These are phyloP conservation scores for Cladosporium phlei DNA, from an alignment of 2,329 filamentous ascomycete genomes.

Conservation along the genomic window DNA sequence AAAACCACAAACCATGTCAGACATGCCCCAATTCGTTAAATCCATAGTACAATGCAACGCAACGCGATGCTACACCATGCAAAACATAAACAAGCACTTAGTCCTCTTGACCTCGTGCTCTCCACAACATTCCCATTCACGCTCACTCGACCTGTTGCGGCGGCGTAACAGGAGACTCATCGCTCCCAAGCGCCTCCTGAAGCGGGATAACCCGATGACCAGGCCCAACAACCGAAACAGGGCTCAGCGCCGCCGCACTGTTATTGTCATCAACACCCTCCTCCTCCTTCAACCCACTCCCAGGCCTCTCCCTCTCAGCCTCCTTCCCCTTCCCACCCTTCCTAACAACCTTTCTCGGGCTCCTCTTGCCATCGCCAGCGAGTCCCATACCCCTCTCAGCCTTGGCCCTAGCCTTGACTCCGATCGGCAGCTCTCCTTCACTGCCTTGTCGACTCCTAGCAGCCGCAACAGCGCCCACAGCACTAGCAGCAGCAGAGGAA, in stretches of 20 bases:
- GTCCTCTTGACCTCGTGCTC: no score
- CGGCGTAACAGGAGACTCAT: no score
- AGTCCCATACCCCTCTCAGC: constrained; percentile 8
- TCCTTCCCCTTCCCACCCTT: constrained; percentile 21
- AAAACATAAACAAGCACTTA: no score
- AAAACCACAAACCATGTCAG: no score
- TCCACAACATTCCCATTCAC: no score
- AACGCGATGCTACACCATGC: no score
- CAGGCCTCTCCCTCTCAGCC: constrained; percentile 14
- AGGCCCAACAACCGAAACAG: constrained; percentile 10
- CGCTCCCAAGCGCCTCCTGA: no score
- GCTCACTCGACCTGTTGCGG: no score
- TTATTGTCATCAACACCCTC: constrained; percentile 8
- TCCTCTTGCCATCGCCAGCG: constrained; percentile 22
- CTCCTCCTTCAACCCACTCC: constrained; percentile 9
- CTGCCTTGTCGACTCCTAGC: constrained; percentile 24
- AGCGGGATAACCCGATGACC: no score
- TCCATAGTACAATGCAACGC: no score
- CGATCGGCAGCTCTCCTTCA: constrained; percentile 23
- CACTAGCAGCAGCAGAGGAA: constrained; percentile 16
- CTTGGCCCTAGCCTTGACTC: constrained; percentile 1
- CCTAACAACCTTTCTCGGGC: constrained; percentile 24
- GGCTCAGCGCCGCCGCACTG: constrained; percentile 6
- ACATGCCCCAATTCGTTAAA: no score
- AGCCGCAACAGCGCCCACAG: background rate